phyloP scores from a whole-genome alignment of 2,329 filamentous ascomycete species.

The Chrysoporthe austroafricana region DNA sequence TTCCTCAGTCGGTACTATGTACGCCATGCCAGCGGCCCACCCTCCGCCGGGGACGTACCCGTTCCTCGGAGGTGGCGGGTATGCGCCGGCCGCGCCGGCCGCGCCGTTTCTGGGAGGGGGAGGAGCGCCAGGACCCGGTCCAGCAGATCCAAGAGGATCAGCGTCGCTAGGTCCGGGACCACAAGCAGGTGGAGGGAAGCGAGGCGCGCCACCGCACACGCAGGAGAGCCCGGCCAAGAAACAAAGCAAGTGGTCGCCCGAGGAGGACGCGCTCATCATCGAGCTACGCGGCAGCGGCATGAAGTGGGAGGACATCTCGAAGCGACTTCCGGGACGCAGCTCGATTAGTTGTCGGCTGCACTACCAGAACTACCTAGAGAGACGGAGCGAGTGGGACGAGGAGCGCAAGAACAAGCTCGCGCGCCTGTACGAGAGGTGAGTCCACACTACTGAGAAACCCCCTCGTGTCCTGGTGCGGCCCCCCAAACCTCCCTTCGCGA shows the following conservation, averaged over 20 bases:
- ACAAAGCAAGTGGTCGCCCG: slow-evolving; percentile 94
- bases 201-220: slow-evolving; percentile 57
- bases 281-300: slow-evolving; percentile 87
- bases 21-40: slow-evolving; percentile 26
- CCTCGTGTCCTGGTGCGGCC: slow-evolving; percentile 6
- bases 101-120: slow-evolving; percentile 26
- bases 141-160: slow-evolving; percentile 30
- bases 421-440: slow-evolving; percentile 90
- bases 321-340: slow-evolving; percentile 84
- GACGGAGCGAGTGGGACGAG: slow-evolving; percentile 93
- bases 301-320: slow-evolving; percentile 99
- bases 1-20: slow-evolving; percentile 25
- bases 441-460: slow-evolving; percentile 29
- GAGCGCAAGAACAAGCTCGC: slow-evolving; percentile 97
- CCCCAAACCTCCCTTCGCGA: background rate
- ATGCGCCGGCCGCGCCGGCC: slow-evolving; percentile 17
- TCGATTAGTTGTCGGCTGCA: slow-evolving; percentile 93
- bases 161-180: slow-evolving; percentile 15
- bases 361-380: slow-evolving; percentile 96
- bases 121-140: slow-evolving; percentile 32
- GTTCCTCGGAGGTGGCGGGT: slow-evolving; percentile 27
- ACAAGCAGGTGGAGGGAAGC: slow-evolving; percentile 41
- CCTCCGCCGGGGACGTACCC: slow-evolving; percentile 23
- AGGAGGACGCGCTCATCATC: slow-evolving; percentile 93
- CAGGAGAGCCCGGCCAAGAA: slow-evolving; percentile 80